Evolutionary conservation across 768 basidiomycete genomes (phyloP).

Genomic region (Leccinum arenicola): DNA sequence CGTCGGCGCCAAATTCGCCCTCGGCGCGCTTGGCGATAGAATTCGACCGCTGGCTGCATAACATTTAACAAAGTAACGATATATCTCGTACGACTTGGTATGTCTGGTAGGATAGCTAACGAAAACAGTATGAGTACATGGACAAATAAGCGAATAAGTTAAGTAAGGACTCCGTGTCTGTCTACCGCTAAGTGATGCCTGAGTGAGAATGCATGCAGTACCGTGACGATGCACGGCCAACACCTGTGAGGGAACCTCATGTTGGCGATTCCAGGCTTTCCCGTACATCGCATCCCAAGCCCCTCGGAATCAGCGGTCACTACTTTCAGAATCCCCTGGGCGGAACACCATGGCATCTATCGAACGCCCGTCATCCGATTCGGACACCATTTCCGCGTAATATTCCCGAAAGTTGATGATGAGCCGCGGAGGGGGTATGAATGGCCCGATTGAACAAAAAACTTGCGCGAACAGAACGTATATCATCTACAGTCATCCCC

Average conservation of each 20-base stretch:
- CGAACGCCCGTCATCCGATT: conserved; percentile 2
- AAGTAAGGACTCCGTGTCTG: neutral
- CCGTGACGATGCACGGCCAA: neutral
- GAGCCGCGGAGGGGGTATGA: conserved; percentile 9
- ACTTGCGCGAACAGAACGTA: neutral
- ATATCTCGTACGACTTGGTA: neutral
- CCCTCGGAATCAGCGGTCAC: neutral
- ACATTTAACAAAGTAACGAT: neutral
- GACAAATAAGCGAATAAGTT: neutral
- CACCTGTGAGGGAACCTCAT: neutral
- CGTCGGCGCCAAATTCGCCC: too few species aligned
- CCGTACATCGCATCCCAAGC: neutral
- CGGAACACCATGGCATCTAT: conserved; percentile 7
- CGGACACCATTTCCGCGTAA: neutral
- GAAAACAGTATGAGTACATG: neutral
- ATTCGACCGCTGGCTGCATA: conserved; percentile 17
- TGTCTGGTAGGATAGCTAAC: neutral
- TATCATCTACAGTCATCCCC: neutral
- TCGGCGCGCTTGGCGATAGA: neutral
- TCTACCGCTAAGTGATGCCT: neutral
- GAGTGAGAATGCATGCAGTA: neutral
- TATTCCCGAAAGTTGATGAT: conserved; percentile 8
- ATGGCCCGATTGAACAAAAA: conserved; percentile 1
- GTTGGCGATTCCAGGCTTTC: neutral
- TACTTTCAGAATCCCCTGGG: neutral